phyloP scores from a whole-genome alignment of 1,139 yeast species.

The Eremothecium sinecaudum region DNA sequence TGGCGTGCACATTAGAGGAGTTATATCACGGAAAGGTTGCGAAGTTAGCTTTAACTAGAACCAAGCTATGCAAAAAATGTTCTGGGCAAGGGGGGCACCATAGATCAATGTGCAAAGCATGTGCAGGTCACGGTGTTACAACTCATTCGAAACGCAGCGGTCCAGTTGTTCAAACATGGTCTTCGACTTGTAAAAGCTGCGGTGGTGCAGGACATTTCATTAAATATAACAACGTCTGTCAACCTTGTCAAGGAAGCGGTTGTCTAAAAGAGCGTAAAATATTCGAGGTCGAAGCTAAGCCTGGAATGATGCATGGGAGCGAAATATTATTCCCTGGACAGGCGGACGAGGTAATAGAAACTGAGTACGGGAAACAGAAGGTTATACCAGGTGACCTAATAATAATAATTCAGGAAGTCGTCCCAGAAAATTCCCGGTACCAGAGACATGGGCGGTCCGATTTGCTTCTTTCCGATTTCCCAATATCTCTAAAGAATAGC shows the following conservation, averaged over 20 bases:
- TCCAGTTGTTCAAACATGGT: constrained; percentile 25
- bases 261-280: constrained; percentile 40
- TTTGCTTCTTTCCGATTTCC: constrained; percentile 15
- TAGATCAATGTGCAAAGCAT: constrained; percentile 30
- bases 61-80: constrained; percentile 37
- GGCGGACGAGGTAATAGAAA: constrained; percentile 53
- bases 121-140: constrained; percentile 31
- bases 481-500: constrained; percentile 22
- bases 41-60: constrained; percentile 39
- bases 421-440: constrained; percentile 12
- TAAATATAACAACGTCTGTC: constrained; percentile 33
- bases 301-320: constrained; percentile 47
- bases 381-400: constrained; percentile 60
- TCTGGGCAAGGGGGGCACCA: constrained; percentile 38
- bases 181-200: constrained; percentile 34
- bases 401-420: constrained; percentile 33
- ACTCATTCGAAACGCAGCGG: constrained; percentile 21
- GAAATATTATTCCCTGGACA: constrained; percentile 44
- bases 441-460: constrained; percentile 14
- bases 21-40: constrained; percentile 41
- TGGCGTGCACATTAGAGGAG: constrained; percentile 39
- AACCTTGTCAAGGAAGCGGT: constrained; percentile 35
- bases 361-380: constrained; percentile 16
- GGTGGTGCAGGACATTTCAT: constrained; percentile 34
- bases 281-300: constrained; percentile 41